A percentile compares a stretch with the other conserved stretches of the same genome.
Evolutionary conservation across 371 early-diverging fungal genomes (phyloP).

Genomic region (Chytridiales sp.): DNA sequence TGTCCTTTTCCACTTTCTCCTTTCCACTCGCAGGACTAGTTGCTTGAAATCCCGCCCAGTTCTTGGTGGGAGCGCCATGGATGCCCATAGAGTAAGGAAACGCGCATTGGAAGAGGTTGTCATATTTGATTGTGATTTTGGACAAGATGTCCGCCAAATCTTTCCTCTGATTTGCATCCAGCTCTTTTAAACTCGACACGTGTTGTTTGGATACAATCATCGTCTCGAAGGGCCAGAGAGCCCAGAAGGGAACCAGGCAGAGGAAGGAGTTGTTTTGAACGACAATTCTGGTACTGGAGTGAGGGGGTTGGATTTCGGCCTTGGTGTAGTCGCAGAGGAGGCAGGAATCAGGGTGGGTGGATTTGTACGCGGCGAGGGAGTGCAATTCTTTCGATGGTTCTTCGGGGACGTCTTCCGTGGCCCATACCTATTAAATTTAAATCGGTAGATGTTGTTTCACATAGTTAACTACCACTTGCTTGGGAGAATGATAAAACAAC

Average conservation of each 20-base stretch:
- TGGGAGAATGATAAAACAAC: not conserved
- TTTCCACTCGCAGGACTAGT: constrained; percentile 36
- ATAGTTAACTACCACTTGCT: too few species aligned
- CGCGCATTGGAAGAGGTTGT: constrained; percentile 84
- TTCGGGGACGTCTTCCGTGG: constrained; percentile 76
- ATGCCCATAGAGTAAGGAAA: constrained; percentile 97
- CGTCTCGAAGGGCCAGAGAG: constrained; percentile 93
- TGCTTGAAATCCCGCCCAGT: constrained; percentile 25
- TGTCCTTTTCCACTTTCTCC: constrained; percentile 38
- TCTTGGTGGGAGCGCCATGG: constrained; percentile 69
- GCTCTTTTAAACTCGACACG: constrained; percentile 53
- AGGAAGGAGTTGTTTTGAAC: constrained; percentile 76
- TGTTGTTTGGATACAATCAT: constrained; percentile 77
- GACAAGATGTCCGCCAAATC: constrained; percentile 74
- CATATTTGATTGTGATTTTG: constrained; percentile 79
- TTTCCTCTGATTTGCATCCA: constrained; percentile 46
- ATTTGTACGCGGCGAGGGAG: constrained; percentile 56
- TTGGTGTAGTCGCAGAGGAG: constrained; percentile 78
- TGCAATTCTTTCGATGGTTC: constrained; percentile 71
- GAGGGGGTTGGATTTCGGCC: constrained; percentile 50
- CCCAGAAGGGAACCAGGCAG: constrained; percentile 91
- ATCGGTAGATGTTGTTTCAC: constrained; percentile 4
- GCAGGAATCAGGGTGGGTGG: constrained; percentile 55
- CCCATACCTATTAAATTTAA: constrained; percentile 77
- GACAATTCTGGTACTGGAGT: constrained; percentile 59